phyloP scores from a whole-genome alignment of 2,329 filamentous ascomycete species.

The Fusarium zealandicum region DNA sequence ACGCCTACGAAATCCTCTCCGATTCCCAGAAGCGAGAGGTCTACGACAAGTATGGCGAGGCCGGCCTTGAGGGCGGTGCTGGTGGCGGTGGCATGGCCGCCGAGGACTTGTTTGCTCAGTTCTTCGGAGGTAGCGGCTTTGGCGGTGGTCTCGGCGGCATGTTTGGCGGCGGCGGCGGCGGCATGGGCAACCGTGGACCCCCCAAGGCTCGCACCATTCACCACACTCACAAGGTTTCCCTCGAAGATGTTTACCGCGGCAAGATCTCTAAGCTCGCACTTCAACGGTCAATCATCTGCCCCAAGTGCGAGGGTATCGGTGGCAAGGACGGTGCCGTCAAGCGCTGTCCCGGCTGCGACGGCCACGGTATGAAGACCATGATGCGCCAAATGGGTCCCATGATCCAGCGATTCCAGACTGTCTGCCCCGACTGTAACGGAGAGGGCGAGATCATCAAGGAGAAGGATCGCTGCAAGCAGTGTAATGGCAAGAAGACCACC shows the following conservation, averaged over 20 bases:
- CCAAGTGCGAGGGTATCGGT: conserved; percentile 90
- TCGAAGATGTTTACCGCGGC: conserved; percentile 97
- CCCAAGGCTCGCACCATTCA: conserved; percentile 93
- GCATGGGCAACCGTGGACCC: conserved; percentile 79
- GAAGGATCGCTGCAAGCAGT: conserved; percentile 97
- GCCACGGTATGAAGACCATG: conserved; percentile 99
- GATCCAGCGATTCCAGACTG: conserved; percentile 99
- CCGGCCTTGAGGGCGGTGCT: conserved; percentile 88
- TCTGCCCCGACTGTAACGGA: conserved; percentile 97
- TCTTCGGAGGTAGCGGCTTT: conserved; percentile 77
- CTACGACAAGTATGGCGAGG: conserved; percentile 98
- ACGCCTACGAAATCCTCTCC: conserved; percentile 93
- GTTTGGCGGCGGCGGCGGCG: conserved; percentile 72
- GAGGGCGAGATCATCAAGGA: conserved; percentile 97
- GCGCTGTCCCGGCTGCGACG: conserved; percentile 89
- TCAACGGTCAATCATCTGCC: conserved; percentile 96
- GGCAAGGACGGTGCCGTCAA: conserved; percentile 98
- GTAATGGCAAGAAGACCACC: conserved; percentile 95
- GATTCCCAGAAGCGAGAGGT: conserved; percentile 89
- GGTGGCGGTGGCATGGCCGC: conserved; percentile 87
- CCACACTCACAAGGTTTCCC: conserved; percentile 96
- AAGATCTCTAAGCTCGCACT: conserved; percentile 97
- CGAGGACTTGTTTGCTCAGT: conserved; percentile 95
- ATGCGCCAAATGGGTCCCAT: conserved; percentile 99
- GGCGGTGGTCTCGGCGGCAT: conserved; percentile 70